phyloP scores from a whole-genome alignment of 1,284 basidiomycete genomes.

The Volvariella volvacea region DNA sequence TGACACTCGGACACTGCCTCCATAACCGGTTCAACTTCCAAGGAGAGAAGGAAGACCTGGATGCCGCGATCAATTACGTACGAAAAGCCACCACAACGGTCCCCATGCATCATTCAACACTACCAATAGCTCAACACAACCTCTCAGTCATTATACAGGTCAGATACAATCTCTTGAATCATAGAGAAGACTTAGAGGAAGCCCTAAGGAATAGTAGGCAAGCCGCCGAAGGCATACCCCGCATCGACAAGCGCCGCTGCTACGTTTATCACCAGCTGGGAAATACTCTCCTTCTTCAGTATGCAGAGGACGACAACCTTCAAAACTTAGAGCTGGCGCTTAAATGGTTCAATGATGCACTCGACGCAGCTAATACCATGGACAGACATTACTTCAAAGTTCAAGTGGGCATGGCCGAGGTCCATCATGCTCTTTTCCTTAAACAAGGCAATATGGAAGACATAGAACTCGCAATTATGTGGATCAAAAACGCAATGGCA shows the following conservation, averaged over 20 bases:
- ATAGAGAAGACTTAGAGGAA: constrained; percentile 4
- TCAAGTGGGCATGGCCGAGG: constrained; percentile 1
- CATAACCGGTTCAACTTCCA: too few species aligned
- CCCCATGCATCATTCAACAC: too few species aligned
- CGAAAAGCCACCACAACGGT: too few species aligned
- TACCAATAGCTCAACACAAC: constrained; percentile 1
- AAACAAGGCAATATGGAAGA: too few species aligned
- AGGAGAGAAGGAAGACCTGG: too few species aligned
- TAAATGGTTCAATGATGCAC: background rate
- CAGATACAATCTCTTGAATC: constrained; percentile 3
- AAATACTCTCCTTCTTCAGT: constrained; percentile 2
- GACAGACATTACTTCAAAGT: constrained; percentile 2
- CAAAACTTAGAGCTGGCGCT: constrained; percentile 6
- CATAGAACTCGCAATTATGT: too few species aligned
- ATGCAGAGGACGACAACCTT: constrained; percentile 2
- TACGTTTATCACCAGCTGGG: constrained; percentile 4
- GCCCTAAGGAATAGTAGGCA: constrained; percentile 4
- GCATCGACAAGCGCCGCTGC: background rate
- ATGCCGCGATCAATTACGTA: too few species aligned
- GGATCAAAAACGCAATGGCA: too few species aligned
- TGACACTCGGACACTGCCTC: too few species aligned
- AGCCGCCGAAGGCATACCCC: constrained; percentile 6
- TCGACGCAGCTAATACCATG: background rate
- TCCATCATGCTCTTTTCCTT: too few species aligned
- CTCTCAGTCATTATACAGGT: constrained; percentile 2